Evolutionary conservation across 2,329 filamentous ascomycete genomes (phyloP).

Genomic region (Fusarium ambrosium): DNA sequence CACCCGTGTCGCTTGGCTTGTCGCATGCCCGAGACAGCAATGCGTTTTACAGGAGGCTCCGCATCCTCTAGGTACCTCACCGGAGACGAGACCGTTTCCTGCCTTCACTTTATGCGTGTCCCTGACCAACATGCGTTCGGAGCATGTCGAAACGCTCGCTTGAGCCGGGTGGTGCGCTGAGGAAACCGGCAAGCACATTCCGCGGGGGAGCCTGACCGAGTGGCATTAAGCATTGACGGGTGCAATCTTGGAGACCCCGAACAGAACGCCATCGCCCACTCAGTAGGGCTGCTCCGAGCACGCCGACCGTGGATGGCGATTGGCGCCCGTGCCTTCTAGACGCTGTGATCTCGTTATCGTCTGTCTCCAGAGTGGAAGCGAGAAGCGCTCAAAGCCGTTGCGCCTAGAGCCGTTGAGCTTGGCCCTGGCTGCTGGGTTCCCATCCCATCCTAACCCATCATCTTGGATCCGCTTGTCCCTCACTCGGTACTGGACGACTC

Average conservation of each 20-base stretch:
- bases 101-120: slow-evolving; percentile 36
- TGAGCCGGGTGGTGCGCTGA: slow-evolving; percentile 34
- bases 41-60: slow-evolving; percentile 20
- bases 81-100: slow-evolving; percentile 31
- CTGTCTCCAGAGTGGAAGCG: slow-evolving; percentile 21
- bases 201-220: slow-evolving; percentile 25
- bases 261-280: slow-evolving; percentile 12
- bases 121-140: slow-evolving; percentile 17
- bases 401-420: slow-evolving; percentile 17
- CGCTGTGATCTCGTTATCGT: slow-evolving; percentile 9
- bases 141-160: slow-evolving; percentile 35
- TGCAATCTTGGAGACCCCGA: slow-evolving; percentile 46
- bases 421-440: slow-evolving; percentile 12
- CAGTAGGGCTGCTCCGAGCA: slow-evolving; percentile 43
- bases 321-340: slow-evolving; percentile 19
- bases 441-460: background rate
- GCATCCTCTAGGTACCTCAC: slow-evolving; percentile 1
- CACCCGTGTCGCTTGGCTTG: slow-evolving; percentile 26
- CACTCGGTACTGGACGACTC: background rate
- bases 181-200: slow-evolving; percentile 15
- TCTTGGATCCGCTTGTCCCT: slow-evolving; percentile 28
- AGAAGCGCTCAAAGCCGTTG: slow-evolving; percentile 21
- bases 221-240: slow-evolving; percentile 44
- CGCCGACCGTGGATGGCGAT: slow-evolving; percentile 24
- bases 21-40: slow-evolving; percentile 36